These are phyloP conservation scores for Xanthoparmelia taractica DNA, from an alignment of 495 filamentous ascomycete genomes.

Conservation along the genomic window DNA sequence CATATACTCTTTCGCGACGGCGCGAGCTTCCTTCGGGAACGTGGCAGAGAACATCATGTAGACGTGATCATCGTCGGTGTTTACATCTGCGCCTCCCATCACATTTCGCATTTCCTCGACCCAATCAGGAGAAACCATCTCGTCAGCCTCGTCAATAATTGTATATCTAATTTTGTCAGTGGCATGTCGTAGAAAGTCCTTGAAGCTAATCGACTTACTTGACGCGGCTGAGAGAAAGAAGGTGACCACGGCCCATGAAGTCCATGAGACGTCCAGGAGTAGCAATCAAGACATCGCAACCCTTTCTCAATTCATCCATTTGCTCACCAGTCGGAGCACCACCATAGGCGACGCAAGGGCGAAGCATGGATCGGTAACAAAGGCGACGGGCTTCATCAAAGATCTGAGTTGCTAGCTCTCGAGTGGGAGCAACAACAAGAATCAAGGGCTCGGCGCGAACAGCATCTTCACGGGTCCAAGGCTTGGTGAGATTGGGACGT, in stretches of 20 bases:
- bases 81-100: conserved; percentile 63
- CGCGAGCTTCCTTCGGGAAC: conserved; percentile 68
- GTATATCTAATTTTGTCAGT: conserved; percentile 48
- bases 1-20: conserved; percentile 68
- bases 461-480: conserved; percentile 36
- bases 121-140: conserved; percentile 76
- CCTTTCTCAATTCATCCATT: conserved; percentile 60
- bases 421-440: conserved; percentile 74
- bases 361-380: conserved; percentile 89
- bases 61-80: conserved; percentile 71
- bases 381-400: conserved; percentile 88
- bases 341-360: conserved; percentile 86
- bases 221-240: conserved; percentile 67
- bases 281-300: conserved; percentile 83
- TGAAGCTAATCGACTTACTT: conserved; percentile 41
- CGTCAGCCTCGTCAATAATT: conserved; percentile 92
- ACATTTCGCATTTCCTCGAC: conserved; percentile 59
- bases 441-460: conserved; percentile 78
- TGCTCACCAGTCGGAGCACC: conserved; percentile 64
- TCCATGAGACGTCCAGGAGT: conserved; percentile 82
- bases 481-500: conserved; percentile 53
- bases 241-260: conserved; percentile 60
- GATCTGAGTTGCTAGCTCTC: conserved; percentile 87
- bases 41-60: conserved; percentile 96
- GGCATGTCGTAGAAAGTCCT: conserved; percentile 21